Evolutionary conservation across 805 yeast genomes (phyloP).

Genomic region (Sungouiozyma intestinalis): DNA sequence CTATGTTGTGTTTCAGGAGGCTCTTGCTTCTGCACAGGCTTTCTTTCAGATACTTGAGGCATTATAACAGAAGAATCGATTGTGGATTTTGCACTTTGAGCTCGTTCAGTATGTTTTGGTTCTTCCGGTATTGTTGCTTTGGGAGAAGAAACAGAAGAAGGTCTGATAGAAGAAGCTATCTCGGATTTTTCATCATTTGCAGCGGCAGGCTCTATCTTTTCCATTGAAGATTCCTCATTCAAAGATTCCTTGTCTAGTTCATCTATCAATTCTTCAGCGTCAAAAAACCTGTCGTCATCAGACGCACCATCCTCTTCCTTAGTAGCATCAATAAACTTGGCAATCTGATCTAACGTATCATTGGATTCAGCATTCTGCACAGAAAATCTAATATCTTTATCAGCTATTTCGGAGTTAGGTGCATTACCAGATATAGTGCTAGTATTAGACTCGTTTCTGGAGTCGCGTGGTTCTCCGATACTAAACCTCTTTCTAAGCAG

Average conservation of each 20-base stretch:
- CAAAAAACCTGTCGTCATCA: constrained; percentile 62
- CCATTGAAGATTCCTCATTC: not conserved
- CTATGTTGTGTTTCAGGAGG: not conserved
- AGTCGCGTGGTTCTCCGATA: not conserved
- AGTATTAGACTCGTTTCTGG: not conserved
- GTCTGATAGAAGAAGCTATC: not conserved
- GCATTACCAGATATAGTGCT: not conserved
- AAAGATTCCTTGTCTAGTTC: constrained; percentile 5
- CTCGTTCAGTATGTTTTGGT: too few relatives aligned
- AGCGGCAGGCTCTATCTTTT: not conserved
- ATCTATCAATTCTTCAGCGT: constrained; percentile 47
- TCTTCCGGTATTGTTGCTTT: too few relatives aligned
- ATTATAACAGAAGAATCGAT: too few relatives aligned
- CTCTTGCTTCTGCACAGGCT: too few relatives aligned
- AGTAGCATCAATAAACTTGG: constrained; percentile 19
- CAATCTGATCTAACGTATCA: constrained; percentile 19
- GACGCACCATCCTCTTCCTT: constrained; percentile 28
- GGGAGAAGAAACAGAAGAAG: not conserved
- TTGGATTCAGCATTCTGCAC: constrained; percentile 2
- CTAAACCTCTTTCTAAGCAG: constrained; percentile 27
- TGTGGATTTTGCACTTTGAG: too few relatives aligned
- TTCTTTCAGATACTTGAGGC: too few relatives aligned
- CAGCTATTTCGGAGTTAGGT: not conserved
- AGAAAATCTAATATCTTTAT: too few relatives aligned
- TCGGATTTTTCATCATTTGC: not conserved